Evolutionary conservation across 768 basidiomycete species (phyloP), one percentile per base, ranked within the genome.

Genomic region (Suillus decipiens): DNA sequence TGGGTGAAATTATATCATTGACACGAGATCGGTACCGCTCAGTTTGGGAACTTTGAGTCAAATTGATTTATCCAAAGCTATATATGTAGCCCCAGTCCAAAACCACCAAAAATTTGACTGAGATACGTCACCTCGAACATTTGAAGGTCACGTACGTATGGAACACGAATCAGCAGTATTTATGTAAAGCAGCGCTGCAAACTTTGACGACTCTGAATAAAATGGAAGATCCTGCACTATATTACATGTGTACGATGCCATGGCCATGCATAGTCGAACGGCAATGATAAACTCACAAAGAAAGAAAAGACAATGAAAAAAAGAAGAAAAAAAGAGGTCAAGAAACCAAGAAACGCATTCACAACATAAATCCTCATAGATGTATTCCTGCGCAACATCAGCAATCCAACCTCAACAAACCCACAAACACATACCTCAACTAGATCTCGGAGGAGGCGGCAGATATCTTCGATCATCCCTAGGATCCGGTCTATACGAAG

Each of bases 401-500:
- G 36, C 37, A 17, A 56, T 8, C n/a, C 31, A 36, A 22, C n/a
- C 3, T 15, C 31, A 22, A 55, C 34, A 12, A 55, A 22, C 54
- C 34, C 54, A 55, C 54, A 24, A 55, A 17, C 37, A 37, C 56
- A 17, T 24, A 57, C 39, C 56, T 57, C 36, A 57, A 19, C 56
- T 19, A 19, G 56, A 41, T 28, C 56, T 45, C 1, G 73, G 72
- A 12, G 70, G 73, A 0, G 69, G 75, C 33, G 76, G 76, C n/a
- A 69, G 64, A 58, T 79, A 80, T 68, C 79, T 66, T 50, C 76
- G 65, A 54, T 79, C 78, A 63, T 78, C 79, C 61, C 78, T 72
- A 8, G 70, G 42, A 61, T 77, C 72, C 58, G 65, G 55, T 69
- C 58, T 34, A 65, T 66, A 60, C 34, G 54, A 1, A 15, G 63